Conservation (phyloP, 139 green algal genomes). For the Volvox reticuliferus region DNA sequence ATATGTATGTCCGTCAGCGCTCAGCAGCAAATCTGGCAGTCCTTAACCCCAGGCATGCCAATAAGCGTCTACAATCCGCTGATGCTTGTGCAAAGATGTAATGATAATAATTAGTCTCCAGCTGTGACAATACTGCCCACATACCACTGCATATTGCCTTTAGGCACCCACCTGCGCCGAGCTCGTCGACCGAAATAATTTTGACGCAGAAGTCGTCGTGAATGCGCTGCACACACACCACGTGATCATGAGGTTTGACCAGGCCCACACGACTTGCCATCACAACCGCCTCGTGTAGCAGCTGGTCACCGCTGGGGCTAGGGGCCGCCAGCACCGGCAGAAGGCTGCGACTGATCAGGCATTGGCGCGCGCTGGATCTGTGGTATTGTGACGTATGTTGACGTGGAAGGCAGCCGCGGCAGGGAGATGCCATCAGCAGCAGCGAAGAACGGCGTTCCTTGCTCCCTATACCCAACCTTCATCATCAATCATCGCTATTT, state of each 20-base stretch:
- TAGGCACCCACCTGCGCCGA: slow-evolving; percentile 42
- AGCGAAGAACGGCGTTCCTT: too few species aligned
- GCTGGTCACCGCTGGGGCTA: slow-evolving; percentile 66
- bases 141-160: slow-evolving; percentile 46
- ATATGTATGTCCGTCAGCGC: too few species aligned
- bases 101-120: too few species aligned
- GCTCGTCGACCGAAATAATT: slow-evolving; percentile 48
- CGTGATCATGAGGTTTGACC: slow-evolving; percentile 78
- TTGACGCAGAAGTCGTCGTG: slow-evolving; percentile 75
- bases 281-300: slow-evolving; percentile 81
- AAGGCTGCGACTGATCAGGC: slow-evolving; percentile 82
- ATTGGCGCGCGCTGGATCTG: slow-evolving; percentile 81
- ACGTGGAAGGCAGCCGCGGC: too few species aligned
- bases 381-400: neutral
- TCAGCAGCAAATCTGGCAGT: too few species aligned
- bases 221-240: slow-evolving; percentile 74
- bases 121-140: neutral
- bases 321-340: slow-evolving; percentile 90
- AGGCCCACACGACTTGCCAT: slow-evolving; percentile 71
- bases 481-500: too few species aligned
- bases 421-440: too few species aligned
- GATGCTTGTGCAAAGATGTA: too few species aligned
- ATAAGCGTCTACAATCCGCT: too few species aligned
- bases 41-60: too few species aligned
- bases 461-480: too few species aligned